Evolutionary conservation across 2,329 filamentous ascomycete genomes (phyloP).

Genomic region (Colletotrichum siamense): DNA sequence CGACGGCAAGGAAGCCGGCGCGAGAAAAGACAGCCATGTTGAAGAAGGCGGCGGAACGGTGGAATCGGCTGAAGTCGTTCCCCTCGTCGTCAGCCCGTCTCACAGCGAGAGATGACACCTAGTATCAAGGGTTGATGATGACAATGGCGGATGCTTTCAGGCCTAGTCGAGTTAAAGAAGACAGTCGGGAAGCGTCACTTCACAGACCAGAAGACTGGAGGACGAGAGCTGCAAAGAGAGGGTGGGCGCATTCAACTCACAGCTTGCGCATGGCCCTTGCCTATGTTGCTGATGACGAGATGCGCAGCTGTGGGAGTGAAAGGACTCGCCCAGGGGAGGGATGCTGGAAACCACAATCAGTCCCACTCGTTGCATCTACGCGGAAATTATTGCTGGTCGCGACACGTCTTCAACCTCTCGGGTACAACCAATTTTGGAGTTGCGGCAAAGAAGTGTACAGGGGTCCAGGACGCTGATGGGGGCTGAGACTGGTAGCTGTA

Average conservation of each 20-base stretch:
- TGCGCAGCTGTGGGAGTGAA: background rate
- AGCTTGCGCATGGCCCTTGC: background rate
- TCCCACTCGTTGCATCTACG: background rate
- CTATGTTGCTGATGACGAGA: background rate
- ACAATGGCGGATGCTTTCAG: background rate
- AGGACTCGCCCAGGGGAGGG: background rate
- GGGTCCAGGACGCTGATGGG: background rate
- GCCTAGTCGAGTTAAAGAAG: background rate
- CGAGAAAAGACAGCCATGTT: conserved; percentile 66
- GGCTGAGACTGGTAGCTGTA: background rate
- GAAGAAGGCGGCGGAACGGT: background rate
- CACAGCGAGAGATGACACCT: background rate
- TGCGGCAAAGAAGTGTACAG: background rate
- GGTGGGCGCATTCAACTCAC: conserved; percentile 5
- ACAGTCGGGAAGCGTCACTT: background rate
- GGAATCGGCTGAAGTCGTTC: background rate
- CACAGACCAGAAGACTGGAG: background rate
- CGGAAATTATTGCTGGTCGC: background rate
- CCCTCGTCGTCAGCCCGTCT: background rate
- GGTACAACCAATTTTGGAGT: background rate
- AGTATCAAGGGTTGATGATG: background rate
- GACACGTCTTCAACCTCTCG: background rate
- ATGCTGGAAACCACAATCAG: background rate
- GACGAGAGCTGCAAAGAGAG: background rate
- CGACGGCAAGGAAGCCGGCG: conserved; percentile 84